Base-by-base conservation (phyloP, 768 basidiomycete genomes). In the Lanmaoa rubissima region DNA sequence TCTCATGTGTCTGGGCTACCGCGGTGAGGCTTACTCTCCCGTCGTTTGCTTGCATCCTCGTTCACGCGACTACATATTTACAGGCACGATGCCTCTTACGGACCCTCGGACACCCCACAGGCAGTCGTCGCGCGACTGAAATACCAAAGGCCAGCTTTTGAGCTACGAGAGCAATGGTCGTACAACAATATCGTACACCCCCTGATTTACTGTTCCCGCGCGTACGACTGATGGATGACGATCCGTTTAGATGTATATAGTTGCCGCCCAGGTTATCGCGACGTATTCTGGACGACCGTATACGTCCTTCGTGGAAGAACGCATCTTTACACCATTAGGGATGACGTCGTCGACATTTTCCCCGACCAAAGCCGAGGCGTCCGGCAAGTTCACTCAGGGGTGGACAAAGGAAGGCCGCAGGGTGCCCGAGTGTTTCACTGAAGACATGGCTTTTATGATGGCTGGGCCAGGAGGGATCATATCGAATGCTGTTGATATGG, bases 381-480 rank as follows among this genome's bases (percentile, higher is more conserved):
- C 66, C 1, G 76, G 76, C 7, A 69, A 68, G 35, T 62, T 71
- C 21, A 72, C 69, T 1, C 73, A 75, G 41, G 63, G 65, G 3
- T 78, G 74, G 74, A 64, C 69, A 2, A 47, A 35, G n/a, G 58
- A 55, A 14, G 73, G 76, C 1, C 60, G 75, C 21, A 58, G 70
- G 21, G 64, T 78, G 0, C 74, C 76, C 2, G 65, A 63, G 32
- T 71, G 65, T 59, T 67, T 75, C 17, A 58, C 56, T 1, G 73
- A 75, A 47, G 60, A 69, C 0, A 54, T 35, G 6, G 62, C 54
- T 7, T 61, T 66, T 0, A 31, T 70, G 16, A 59, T 63, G 14
- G 73, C 76, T 5, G 79, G 78, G 6, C 56, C 78, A 0, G 78
- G 76, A 2, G 80, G 78, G 1, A 42, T 81, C n/a, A 76, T 79